Base-by-base conservation (phyloP, 2,329 filamentous ascomycete genomes). In the Rosellinia necatrix region DNA sequence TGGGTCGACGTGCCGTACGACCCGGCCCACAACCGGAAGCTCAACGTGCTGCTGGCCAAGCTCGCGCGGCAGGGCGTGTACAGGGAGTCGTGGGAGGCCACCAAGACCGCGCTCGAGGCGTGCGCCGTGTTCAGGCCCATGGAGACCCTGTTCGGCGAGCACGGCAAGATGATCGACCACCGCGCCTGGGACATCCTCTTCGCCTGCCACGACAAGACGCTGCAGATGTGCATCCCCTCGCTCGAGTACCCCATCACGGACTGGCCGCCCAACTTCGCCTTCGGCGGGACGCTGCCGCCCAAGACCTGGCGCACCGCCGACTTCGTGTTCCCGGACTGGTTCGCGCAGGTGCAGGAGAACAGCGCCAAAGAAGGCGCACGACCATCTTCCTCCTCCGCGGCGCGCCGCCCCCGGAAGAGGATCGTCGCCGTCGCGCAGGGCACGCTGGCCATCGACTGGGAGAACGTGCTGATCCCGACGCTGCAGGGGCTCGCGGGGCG, bases 351-450 rank as follows among this genome's bases (percentile, higher is more conserved):
- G 68, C 4, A n/a, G 25, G 72, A 76, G 6, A 69, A 82, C 13
- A 65, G 72, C n/a, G 56, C 64, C n/a, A 72, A 74, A 43, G 67
- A 59, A 17, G 59, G 61, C 3, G 37, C 47, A n/a, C n/a, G n/a
- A n/a, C n/a, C n/a, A n/a, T n/a, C n/a, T 7, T 57, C 49, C 2
- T 37, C 49, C 1, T 30, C 59, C 47, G n/a, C n/a, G n/a, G n/a
- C n/a, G n/a, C 51, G 67, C 61, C 75, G 73, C 50, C n/a, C n/a
- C n/a, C n/a, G n/a, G n/a, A n/a, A n/a, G n/a, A 74, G 72, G 41
- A 61, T 82, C 19, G 67, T 82, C 8, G 71, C 74, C 15, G 77
- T 81, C 4, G 72, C 75, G 0, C 79, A 81, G 60, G 79, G 80
- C 4, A 82, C 79, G 3, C 61, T 78, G 2, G 72, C 71, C 9